phyloP scores from a whole-genome alignment of 495 filamentous ascomycete species.

The Paragyromitra xinjiangensis region DNA sequence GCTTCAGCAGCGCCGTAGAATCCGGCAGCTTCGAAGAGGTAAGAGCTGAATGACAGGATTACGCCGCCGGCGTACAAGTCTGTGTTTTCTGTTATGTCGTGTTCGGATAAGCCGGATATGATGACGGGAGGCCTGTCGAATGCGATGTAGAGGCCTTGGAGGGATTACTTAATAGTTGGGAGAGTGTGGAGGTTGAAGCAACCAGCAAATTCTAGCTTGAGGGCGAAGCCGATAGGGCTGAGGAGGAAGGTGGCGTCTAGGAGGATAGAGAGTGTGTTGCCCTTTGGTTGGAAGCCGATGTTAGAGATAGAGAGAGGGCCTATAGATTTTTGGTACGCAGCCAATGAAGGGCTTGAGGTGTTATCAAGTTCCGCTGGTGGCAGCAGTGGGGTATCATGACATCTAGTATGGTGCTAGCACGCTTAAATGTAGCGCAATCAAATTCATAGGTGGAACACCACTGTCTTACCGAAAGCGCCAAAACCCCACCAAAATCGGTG shows the following conservation, averaged over 20 bases:
- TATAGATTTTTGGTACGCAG: not conserved
- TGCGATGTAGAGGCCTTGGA: not conserved
- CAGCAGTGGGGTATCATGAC: no score
- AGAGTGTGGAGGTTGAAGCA: no score
- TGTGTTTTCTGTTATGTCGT: not conserved
- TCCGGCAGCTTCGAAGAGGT: not conserved
- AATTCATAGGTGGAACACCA: no score
- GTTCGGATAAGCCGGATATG: not conserved
- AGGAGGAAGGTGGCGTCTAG: not conserved
- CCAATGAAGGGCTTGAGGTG: no score
- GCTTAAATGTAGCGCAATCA: no score
- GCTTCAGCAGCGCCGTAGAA: not conserved
- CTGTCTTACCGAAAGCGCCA: no score
- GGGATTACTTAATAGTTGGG: not conserved
- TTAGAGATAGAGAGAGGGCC: not conserved
- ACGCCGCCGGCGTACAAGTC: not conserved
- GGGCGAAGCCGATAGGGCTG: not conserved
- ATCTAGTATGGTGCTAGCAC: no score
- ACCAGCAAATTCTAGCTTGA: not conserved
- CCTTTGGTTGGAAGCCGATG: not conserved
- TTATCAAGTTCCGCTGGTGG: no score
- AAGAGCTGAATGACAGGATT: not conserved
- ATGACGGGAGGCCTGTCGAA: not conserved
- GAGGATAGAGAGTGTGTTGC: not conserved
- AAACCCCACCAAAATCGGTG: no score